Percentiles rank a stretch among this genome's conserved stretches.
These are phyloP conservation scores for Chaetomium strumarium DNA, from an alignment of 2,329 filamentous ascomycete species.

Conservation along the genomic window DNA sequence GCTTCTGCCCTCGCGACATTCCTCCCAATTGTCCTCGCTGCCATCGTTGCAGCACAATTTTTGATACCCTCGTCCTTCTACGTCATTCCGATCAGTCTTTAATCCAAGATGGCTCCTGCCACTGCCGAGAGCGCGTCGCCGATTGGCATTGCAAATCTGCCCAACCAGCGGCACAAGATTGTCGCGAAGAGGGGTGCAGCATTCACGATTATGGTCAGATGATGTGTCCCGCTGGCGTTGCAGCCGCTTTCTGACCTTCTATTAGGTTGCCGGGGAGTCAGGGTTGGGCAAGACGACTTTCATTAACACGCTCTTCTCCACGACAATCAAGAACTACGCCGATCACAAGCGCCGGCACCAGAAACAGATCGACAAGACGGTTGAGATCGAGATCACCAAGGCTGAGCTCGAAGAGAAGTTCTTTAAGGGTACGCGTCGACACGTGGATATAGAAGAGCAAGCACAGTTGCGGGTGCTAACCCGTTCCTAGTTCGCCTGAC, in stretches of 20 bases:
- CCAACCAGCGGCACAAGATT: conserved; percentile 71
- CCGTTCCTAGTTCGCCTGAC: conserved; percentile 75
- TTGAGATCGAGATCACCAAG: conserved; percentile 99
- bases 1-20: conserved; percentile 16
- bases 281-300: conserved; percentile 99
- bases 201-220: conserved; percentile 94
- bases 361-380: conserved; percentile 99
- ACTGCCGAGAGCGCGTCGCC: conserved; percentile 57
- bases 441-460: not conserved
- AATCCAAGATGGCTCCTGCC: conserved; percentile 50
- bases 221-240: not conserved
- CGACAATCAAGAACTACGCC: conserved; percentile 99
- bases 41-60: conserved; percentile 15
- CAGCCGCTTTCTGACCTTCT: conserved; percentile 16
- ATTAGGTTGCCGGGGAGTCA: conserved; percentile 92
- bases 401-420: conserved; percentile 99
- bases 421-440: conserved; percentile 79
- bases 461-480: conserved; percentile 18
- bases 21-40: conserved; percentile 17
- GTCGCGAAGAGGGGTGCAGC: conserved; percentile 82
- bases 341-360: conserved; percentile 98
- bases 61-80: conserved; percentile 14
- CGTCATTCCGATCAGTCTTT: conserved; percentile 13
- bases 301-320: conserved; percentile 99
- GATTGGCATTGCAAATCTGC: conserved; percentile 69